Evolutionary conservation across 2,329 filamentous ascomycete genomes (phyloP).

Genomic region (Alternaria rosae): DNA sequence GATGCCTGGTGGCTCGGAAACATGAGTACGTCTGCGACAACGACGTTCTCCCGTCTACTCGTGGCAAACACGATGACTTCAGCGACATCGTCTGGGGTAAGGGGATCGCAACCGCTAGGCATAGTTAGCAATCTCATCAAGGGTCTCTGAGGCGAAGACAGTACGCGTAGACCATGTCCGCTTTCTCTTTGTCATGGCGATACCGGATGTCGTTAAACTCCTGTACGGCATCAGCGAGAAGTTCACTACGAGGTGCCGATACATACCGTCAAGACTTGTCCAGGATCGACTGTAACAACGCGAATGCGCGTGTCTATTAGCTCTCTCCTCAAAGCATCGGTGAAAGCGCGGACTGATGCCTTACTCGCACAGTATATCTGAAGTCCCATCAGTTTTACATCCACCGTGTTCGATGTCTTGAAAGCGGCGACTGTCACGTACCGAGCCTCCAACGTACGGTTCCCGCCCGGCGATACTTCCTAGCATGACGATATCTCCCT

Average conservation of each 20-base stretch:
- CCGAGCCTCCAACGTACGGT: slow-evolving; percentile 77
- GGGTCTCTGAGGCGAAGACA: neutral
- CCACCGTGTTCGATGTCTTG: too few species aligned
- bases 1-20: slow-evolving; percentile 83
- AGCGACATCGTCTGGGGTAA: slow-evolving; percentile 85
- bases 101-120: slow-evolving; percentile 66
- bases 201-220: slow-evolving; percentile 88
- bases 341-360: slow-evolving; percentile 84
- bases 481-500: slow-evolving; percentile 92
- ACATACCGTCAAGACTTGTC: slow-evolving; percentile 78
- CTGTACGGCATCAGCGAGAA: slow-evolving; percentile 9
- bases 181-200: slow-evolving; percentile 83
- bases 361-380: slow-evolving; percentile 82
- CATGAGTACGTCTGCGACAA: slow-evolving; percentile 80
- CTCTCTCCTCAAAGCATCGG: slow-evolving; percentile 80
- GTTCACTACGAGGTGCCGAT: neutral
- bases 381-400: neutral
- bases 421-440: slow-evolving; percentile 13
- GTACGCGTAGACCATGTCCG: slow-evolving; percentile 80
- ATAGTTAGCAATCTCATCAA: slow-evolving; percentile 8
- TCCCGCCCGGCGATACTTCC: slow-evolving; percentile 87
- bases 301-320: slow-evolving; percentile 78
- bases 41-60: slow-evolving; percentile 81
- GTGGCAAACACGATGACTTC: slow-evolving; percentile 84
- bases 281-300: slow-evolving; percentile 85